Evolutionary conservation across 2,329 filamentous ascomycete genomes (phyloP).

Genomic region (Neofusicoccum cordaticola): DNA sequence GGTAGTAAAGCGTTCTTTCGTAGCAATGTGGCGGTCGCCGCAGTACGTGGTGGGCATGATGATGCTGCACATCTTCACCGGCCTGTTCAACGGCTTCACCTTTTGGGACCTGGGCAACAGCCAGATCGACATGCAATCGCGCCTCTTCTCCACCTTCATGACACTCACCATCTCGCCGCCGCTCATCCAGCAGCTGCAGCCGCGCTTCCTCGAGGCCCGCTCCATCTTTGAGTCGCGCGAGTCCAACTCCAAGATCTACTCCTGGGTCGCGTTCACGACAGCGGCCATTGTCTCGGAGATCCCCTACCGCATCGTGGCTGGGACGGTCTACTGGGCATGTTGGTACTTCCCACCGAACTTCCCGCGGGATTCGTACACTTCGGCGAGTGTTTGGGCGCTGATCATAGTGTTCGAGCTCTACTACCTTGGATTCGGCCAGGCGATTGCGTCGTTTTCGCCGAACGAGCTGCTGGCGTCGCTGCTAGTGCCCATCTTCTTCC

Average conservation of each 20-base stretch:
- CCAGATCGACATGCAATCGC: constrained; percentile 49
- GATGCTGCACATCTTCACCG: constrained; percentile 51
- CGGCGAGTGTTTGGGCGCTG: constrained; percentile 62
- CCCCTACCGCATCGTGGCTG: constrained; percentile 65
- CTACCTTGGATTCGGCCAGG: constrained; percentile 64
- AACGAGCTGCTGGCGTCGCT: constrained; percentile 66
- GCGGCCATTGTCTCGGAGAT: constrained; percentile 67
- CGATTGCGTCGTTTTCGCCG: constrained; percentile 64
- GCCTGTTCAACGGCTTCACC: constrained; percentile 49
- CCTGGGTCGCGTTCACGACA: constrained; percentile 68
- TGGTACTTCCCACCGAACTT: constrained; percentile 56
- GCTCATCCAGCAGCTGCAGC: constrained; percentile 74
- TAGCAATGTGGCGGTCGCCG: constrained; percentile 63
- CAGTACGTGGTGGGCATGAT: constrained; percentile 67
- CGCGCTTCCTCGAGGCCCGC: constrained; percentile 64
- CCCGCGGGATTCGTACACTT: constrained; percentile 55
- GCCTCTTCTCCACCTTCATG: constrained; percentile 75
- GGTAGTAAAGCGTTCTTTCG: constrained; percentile 50
- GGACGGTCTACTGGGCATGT: constrained; percentile 58
- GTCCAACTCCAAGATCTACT: constrained; percentile 75
- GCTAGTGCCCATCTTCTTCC: constrained; percentile 67
- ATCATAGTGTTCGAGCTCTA: constrained; percentile 66
- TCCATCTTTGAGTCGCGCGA: constrained; percentile 70
- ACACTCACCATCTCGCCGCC: constrained; percentile 71
- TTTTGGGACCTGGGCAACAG: constrained; percentile 47